Conservation (phyloP, 345 rosid species). For the Moricandia arvensis region DNA sequence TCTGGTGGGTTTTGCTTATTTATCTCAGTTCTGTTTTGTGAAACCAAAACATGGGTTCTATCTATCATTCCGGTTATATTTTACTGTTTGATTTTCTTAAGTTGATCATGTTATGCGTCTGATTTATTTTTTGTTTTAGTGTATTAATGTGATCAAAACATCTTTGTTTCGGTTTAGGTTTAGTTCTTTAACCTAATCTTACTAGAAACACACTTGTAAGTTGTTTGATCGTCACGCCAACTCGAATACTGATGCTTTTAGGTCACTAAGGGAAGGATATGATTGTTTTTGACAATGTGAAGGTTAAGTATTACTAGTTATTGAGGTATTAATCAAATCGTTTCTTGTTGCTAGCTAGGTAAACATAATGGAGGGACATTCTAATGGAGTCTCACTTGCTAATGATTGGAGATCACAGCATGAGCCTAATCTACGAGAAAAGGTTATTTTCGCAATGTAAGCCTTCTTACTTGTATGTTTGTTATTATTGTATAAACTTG, state of each 20-base stretch:
- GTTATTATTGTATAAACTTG: neutral
- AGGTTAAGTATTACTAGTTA: neutral
- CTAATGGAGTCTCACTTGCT: conserved; percentile 43
- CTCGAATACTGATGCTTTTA: neutral
- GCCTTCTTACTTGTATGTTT: conserved; percentile 9
- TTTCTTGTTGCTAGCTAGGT: neutral
- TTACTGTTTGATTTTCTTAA: neutral
- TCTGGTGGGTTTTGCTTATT: neutral
- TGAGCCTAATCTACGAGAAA: conserved; percentile 47
- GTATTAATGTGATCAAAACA: neutral
- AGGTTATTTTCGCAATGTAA: conserved; percentile 57
- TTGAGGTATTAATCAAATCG: neutral
- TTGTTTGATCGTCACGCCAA: neutral
- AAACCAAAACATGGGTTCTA: neutral
- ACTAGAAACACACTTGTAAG: neutral
- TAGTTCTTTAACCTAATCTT: neutral
- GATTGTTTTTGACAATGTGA: neutral
- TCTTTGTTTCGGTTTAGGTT: neutral
- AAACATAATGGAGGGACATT: conserved; percentile 39
- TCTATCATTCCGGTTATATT: neutral
- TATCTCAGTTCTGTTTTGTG: neutral
- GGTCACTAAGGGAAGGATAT: neutral
- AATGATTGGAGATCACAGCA: conserved; percentile 67
- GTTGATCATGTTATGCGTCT: neutral
- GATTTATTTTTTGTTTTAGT: neutral